A percentile compares a stretch with the other conserved stretches of the same genome.
Evolutionary conservation across 2,329 filamentous ascomycete genomes (phyloP).

Genomic region (Alternaria metachromatica): DNA sequence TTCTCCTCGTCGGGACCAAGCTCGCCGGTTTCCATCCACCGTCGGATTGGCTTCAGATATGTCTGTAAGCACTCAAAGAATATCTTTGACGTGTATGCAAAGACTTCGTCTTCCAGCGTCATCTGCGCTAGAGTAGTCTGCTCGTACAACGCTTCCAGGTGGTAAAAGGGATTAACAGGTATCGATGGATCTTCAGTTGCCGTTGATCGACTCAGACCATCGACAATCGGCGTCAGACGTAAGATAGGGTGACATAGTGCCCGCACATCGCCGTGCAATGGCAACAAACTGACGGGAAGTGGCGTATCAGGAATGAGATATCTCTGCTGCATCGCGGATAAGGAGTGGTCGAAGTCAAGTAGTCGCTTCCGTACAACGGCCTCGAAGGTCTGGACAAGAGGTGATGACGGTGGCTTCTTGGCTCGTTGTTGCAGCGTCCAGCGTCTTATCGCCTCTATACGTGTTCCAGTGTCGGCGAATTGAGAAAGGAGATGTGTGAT

Average conservation of each 20-base stretch:
- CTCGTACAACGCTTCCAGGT: conserved; percentile 79
- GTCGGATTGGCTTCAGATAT: conserved; percentile 78
- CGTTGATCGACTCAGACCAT: background rate
- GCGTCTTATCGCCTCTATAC: conserved; percentile 55
- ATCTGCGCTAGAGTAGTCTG: conserved; percentile 73
- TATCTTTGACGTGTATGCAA: conserved; percentile 68
- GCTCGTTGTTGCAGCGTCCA: conserved; percentile 48
- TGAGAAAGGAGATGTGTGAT: conserved; percentile 50
- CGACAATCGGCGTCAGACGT: conserved; percentile 67
- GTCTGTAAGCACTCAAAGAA: conserved; percentile 84
- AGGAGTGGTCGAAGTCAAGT: conserved; percentile 61
- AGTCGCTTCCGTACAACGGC: conserved; percentile 67
- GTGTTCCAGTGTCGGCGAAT: conserved; percentile 58
- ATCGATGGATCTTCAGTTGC: conserved; percentile 58
- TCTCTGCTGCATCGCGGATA: conserved; percentile 66
- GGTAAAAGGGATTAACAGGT: conserved; percentile 65
- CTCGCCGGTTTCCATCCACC: conserved; percentile 84
- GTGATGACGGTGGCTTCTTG: conserved; percentile 39
- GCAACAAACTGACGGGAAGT: conserved; percentile 70
- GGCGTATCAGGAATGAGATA: conserved; percentile 64
- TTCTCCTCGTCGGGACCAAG: conserved; percentile 69
- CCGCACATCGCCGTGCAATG: conserved; percentile 65
- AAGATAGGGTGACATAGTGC: conserved; percentile 62
- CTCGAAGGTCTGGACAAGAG: conserved; percentile 71
- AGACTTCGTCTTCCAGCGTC: conserved; percentile 67